Conservation (phyloP, 2,329 filamentous ascomycete genomes). For the Aspergillus caelatus region DNA sequence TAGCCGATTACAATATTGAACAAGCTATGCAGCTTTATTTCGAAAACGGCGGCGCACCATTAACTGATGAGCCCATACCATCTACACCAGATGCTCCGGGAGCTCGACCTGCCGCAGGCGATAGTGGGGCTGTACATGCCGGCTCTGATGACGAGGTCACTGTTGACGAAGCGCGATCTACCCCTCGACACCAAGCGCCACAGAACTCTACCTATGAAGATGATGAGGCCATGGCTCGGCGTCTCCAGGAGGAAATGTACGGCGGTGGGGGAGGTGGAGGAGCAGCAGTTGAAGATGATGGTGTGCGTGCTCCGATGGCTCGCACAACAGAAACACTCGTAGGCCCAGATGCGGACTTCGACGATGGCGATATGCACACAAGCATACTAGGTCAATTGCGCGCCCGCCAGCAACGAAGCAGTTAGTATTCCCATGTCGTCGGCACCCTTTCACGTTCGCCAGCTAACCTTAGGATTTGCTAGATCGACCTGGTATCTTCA, state of each 20-base stretch:
- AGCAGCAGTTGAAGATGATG: slow-evolving; percentile 56
- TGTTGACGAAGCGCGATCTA: slow-evolving; percentile 39
- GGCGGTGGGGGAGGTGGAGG: slow-evolving; percentile 56
- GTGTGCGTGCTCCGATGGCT: slow-evolving; percentile 85
- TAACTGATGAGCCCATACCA: slow-evolving; percentile 56
- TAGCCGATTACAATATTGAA: slow-evolving; percentile 81
- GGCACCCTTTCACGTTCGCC: slow-evolving; percentile 6
- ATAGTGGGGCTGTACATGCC: slow-evolving; percentile 69
- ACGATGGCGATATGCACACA: slow-evolving; percentile 60
- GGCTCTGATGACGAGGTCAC: slow-evolving; percentile 73
- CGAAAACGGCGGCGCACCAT: slow-evolving; percentile 72
- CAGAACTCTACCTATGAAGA: slow-evolving; percentile 68
- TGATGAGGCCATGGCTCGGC: slow-evolving; percentile 89
- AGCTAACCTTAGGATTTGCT: slow-evolving; percentile 14
- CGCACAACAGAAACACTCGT: slow-evolving; percentile 90
- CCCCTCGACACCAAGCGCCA: slow-evolving; percentile 39
- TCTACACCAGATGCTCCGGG: slow-evolving; percentile 26
- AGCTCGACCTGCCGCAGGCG: slow-evolving; percentile 43
- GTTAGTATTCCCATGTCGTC: slow-evolving; percentile 25
- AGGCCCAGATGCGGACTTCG: slow-evolving; percentile 64
- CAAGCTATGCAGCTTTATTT: slow-evolving; percentile 90
- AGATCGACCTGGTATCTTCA: slow-evolving; percentile 67
- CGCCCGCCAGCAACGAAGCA: slow-evolving; percentile 41
- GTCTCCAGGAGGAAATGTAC: slow-evolving; percentile 91
- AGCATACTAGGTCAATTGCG: slow-evolving; percentile 69